Evolutionary conservation across 441 rosid genomes (phyloP), one percentile per base, ranked within the genome.

Genomic region (Pelargonium cotyledonis): DNA sequence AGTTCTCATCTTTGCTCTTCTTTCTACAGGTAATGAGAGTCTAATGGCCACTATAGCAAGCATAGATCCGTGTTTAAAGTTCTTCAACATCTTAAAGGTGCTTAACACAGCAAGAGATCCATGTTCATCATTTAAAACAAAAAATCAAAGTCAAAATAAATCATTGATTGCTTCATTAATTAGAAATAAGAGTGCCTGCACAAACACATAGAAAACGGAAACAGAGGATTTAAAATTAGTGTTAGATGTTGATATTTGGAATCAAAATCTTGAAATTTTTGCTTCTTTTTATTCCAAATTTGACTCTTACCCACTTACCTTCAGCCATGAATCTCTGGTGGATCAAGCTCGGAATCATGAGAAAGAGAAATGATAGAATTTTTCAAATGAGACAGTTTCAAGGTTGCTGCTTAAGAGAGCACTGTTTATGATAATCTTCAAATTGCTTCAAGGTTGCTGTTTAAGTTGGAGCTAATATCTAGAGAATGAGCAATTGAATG

Each of bases 251-350:
- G 38, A 35, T 4, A 4, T 3, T 35, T 35, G 38, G 38, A 35
- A 35, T 35, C 38, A 23, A 31, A 60, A 21, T 31, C 16, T 21
- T 21, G 23, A 21, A 21, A 21, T 0, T 21, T 21, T 21, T 0
- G 23, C 23, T 21, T 21, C 23, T 21, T 21, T 21, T 49, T 12
- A 6, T 61, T 14, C 21, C 38, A 18, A n/a, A n/a, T 53, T 53
- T 9, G 12, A 46, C 19, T 15, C 62, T 31, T 29, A 35, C 41
- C 53, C 64, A 40, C 53, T 68, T 68, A 68, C 64, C 70, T 68
- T 55, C 63, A 35, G 70, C 35, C 61, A 21, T 68, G 64, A 35
- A 35, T 68, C 61, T 43, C 29, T 26, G 55, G 8, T 15, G 70
- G 61, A 63, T 51, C 58, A 43, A 0, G 64, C 70, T 61, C 26